Conservation (phyloP, 768 basidiomycete species). For the Russula earlei region DNA sequence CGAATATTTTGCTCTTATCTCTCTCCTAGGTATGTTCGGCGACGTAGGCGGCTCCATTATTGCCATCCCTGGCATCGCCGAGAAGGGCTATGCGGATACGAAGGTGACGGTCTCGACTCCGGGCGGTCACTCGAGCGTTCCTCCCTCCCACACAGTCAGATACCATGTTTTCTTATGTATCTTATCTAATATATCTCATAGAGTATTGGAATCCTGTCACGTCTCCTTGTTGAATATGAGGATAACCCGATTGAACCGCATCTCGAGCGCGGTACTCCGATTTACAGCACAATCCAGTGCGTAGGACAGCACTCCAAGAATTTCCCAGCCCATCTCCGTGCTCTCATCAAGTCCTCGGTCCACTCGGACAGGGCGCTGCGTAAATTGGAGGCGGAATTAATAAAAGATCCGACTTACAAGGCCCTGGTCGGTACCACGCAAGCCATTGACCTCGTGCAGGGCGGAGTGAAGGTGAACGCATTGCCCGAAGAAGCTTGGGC, state of each 20-base stretch:
- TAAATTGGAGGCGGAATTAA: slow-evolving; percentile 27
- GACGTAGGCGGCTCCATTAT: slow-evolving; percentile 45
- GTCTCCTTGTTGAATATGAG: slow-evolving; percentile 17
- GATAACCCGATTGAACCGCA: slow-evolving; percentile 20
- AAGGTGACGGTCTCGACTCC: slow-evolving; percentile 54
- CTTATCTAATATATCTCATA: background rate
- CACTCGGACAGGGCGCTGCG: slow-evolving; percentile 27
- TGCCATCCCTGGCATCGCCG: slow-evolving; percentile 55
- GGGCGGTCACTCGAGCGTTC: slow-evolving; percentile 83
- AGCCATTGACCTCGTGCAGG: slow-evolving; percentile 34
- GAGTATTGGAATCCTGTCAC: slow-evolving; percentile 69
- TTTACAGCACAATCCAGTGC: slow-evolving; percentile 34
- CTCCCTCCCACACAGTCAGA: slow-evolving; percentile 67
- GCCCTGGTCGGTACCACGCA: slow-evolving; percentile 26
- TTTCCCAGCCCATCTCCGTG: slow-evolving; percentile 26
- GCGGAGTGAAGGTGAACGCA: slow-evolving; percentile 38
- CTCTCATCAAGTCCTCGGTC: slow-evolving; percentile 23
- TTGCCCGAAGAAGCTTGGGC: slow-evolving; percentile 35
- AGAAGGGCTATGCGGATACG: slow-evolving; percentile 65
- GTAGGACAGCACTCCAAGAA: slow-evolving; percentile 34
- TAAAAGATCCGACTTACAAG: slow-evolving; percentile 23
- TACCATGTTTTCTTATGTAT: background rate
- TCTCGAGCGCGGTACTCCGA: slow-evolving; percentile 26
- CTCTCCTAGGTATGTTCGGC: slow-evolving; percentile 37
- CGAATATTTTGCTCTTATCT: background rate